Conservation (phyloP, 2,329 filamentous ascomycete genomes). For the Arthrobotrys entomopaga region DNA sequence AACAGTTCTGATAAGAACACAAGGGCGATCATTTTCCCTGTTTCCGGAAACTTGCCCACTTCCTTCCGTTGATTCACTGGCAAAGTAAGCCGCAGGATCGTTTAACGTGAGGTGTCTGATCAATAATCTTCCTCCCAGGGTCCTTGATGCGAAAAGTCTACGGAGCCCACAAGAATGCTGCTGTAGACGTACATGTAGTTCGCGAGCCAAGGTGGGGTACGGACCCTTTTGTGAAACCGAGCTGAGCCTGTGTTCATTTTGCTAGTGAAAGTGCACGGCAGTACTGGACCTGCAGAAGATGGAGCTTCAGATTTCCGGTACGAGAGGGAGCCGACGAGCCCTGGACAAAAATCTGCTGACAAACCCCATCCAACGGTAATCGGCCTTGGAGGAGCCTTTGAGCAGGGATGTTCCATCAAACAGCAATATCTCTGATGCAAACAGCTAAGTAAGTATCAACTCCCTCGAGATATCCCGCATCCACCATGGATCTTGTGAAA, state of each 20-base stretch:
- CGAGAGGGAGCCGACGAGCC: neutral
- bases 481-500: conserved; percentile 17
- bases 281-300: too few species aligned
- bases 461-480: conserved; percentile 30
- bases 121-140: conserved; percentile 42
- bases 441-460: too few species aligned
- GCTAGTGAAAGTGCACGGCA: neutral
- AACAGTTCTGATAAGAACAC: conserved; percentile 36
- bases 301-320: too few species aligned
- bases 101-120: conserved; percentile 41
- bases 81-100: conserved; percentile 48
- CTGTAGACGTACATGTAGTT: conserved; percentile 1
- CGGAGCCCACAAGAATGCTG: conserved; percentile 26
- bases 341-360: conserved; percentile 42
- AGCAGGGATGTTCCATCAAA: conserved; percentile 45
- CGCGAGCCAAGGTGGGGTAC: conserved; percentile 27
- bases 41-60: conserved; percentile 47
- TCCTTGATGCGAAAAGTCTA: conserved; percentile 24
- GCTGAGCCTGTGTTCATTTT: neutral
- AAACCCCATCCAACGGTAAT: conserved; percentile 16
- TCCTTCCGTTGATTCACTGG: conserved; percentile 38
- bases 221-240: conserved; percentile 42
- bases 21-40: conserved; percentile 46
- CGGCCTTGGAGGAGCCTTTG: conserved; percentile 43
- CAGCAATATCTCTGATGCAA: conserved; percentile 23